A percentile compares a stretch with the other conserved stretches of the same genome.
Conservation (phyloP, 768 basidiomycete genomes). For the Trametes cinnabarina region DNA sequence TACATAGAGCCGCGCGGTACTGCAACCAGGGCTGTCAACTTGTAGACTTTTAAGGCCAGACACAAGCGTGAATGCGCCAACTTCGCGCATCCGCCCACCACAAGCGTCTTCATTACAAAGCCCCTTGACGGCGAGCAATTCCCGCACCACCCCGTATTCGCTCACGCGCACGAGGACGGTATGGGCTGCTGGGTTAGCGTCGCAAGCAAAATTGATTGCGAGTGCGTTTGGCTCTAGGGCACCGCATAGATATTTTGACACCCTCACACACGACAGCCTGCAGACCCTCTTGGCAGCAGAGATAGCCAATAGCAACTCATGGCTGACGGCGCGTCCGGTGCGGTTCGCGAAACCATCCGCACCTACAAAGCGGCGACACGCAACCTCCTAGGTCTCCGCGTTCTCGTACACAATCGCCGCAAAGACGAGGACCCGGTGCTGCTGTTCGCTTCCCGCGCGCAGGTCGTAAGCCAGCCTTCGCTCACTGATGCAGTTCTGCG, state of each 20-base stretch:
- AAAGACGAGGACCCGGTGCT: conserved; percentile 1
- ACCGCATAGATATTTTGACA: no score
- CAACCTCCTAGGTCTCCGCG: neutral
- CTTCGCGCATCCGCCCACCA: conserved; percentile 1
- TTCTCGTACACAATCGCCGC: conserved; percentile 13
- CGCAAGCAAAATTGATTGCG: neutral
- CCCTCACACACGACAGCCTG: neutral
- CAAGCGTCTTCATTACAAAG: conserved; percentile 1
- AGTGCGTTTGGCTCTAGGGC: neutral
- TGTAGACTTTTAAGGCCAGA: conserved; percentile 1
- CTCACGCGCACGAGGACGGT: neutral
- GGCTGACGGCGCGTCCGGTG: neutral
- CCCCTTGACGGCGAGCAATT: neutral
- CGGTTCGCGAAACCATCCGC: neutral
- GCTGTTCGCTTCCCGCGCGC: conserved; percentile 2
- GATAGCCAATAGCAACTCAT: neutral
- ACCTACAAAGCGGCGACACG: conserved; percentile 1
- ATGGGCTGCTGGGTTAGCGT: conserved; percentile 11
- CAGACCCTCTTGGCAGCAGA: neutral
- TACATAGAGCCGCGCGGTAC: conserved; percentile 3
- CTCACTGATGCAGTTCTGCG: neutral
- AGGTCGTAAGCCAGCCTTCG: conserved; percentile 4
- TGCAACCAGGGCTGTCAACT: conserved; percentile 6
- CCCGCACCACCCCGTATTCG: conserved; percentile 4
- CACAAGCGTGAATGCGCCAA: conserved; percentile 12